phyloP scores from a whole-genome alignment of 2,329 filamentous ascomycete species.

The Fonsecaea erecta region DNA sequence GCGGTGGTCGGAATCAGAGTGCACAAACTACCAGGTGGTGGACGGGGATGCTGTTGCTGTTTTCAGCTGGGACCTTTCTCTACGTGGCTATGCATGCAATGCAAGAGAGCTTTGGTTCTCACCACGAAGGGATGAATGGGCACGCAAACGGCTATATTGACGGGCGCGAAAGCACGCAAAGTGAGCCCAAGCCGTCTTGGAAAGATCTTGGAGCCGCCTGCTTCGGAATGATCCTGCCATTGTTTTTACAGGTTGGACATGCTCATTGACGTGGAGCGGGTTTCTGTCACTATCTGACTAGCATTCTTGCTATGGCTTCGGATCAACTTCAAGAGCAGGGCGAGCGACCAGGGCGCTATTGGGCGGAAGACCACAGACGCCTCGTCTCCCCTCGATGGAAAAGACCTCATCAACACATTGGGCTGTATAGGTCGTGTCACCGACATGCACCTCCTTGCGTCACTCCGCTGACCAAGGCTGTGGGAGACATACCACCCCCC shows the following conservation, averaged over 20 bases:
- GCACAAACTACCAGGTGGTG: conserved; percentile 76
- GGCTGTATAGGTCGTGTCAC: background rate
- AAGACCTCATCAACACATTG: background rate
- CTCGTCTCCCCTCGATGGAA: background rate
- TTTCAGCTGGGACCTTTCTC: conserved; percentile 94
- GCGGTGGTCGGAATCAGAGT: conserved; percentile 54
- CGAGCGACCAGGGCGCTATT: background rate
- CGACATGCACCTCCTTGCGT: background rate
- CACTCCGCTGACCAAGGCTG: background rate
- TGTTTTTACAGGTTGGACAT: conserved; percentile 55
- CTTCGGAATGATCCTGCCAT: conserved; percentile 53
- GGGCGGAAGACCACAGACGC: background rate
- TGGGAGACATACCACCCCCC: background rate
- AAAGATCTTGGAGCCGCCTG: conserved; percentile 52
- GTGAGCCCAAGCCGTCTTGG: conserved; percentile 47
- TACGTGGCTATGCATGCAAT: conserved; percentile 99
- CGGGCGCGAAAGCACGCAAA: conserved; percentile 41
- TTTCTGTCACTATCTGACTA: background rate
- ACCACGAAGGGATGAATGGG: conserved; percentile 49
- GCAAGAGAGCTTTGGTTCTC: conserved; percentile 65
- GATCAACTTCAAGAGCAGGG: background rate
- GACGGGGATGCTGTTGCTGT: conserved; percentile 91
- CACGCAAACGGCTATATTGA: conserved; percentile 51
- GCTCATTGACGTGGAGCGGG: conserved; percentile 44
- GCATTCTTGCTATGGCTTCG: background rate